Base-by-base conservation (phyloP, 768 basidiomycete genomes). In the Tricholoma flavovirens region DNA sequence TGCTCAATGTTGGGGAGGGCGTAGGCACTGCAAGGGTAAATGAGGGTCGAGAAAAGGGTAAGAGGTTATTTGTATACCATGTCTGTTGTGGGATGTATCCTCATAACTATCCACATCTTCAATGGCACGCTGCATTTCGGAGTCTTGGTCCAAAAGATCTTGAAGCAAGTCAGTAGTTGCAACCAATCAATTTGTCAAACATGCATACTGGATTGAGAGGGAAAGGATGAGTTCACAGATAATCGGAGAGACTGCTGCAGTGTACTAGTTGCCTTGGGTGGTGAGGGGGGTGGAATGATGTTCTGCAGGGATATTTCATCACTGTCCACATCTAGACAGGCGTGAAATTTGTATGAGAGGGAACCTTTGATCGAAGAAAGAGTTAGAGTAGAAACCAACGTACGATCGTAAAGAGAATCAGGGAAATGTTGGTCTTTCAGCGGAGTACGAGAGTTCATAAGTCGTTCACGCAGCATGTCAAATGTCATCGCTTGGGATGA, bases 111-210 rank as follows among this genome's bases (percentile, higher is more conserved):
- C 79, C 56, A 83, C 63, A 19, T 74, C 80, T 26, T 79, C 75
- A 63, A 89, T 80, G 9, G 75, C 81, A 52, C 79, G 77, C 53
- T 83, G 83, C 87, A 89, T 88, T 61, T 85, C 85, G 2, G 86
- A 84, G 61, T 89, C 83, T 54, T 81, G 77, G 19, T 87, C 85
- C 55, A 88, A 67, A 14, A 88, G 72, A 71, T 88, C 86, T 88
- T 57, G 45, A 11, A 5, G 40, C 22, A 15, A n/a, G 33, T 55
- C 55, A 62, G 54, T n/a, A 38, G 57, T 10, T 67, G 55, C 32
- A 45, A 57, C 50, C 22, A 42, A 42, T 51, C 6, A 17, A 33
- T 10, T 10, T 22, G 30, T 40, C 30, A 14, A 14, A 17, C 22
- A 11, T 51, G 51, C 49, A 69, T 64, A 86, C 87, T 84, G 8